Conservation (phyloP, 1,284 basidiomycete species). For the Austroboletus rostrupii region DNA sequence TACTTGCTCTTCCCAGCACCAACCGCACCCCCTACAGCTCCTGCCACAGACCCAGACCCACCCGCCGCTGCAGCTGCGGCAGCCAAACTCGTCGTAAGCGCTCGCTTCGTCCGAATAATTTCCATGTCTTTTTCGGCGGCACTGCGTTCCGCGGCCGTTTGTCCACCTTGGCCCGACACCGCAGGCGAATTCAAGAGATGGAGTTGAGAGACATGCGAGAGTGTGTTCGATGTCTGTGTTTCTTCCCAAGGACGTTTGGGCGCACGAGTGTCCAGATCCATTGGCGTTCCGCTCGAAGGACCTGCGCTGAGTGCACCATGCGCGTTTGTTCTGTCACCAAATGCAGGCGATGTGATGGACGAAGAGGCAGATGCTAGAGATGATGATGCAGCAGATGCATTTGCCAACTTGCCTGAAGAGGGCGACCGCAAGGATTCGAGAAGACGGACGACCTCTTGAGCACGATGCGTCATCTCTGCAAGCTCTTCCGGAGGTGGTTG, state of each 20-base stretch:
- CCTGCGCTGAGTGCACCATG: constrained; percentile 17
- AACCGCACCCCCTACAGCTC: constrained; percentile 24
- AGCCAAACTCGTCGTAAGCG: constrained; percentile 51
- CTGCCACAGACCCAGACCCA: constrained; percentile 20
- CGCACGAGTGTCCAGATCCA: constrained; percentile 39
- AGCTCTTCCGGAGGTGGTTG: constrained; percentile 56
- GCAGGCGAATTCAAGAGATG: constrained; percentile 20
- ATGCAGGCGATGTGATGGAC: constrained; percentile 17
- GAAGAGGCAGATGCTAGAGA: constrained; percentile 10
- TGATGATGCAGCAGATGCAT: constrained; percentile 8
- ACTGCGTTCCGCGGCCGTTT: constrained; percentile 36
- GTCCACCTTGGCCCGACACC: constrained; percentile 13
- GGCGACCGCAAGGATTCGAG: constrained; percentile 56
- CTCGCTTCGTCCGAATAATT: constrained; percentile 71
- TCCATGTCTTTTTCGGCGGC: constrained; percentile 79
- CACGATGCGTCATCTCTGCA: constrained; percentile 62
- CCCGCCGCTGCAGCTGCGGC: constrained; percentile 38
- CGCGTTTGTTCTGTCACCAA: constrained; percentile 20
- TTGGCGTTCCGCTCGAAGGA: constrained; percentile 18
- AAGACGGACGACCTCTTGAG: constrained; percentile 59
- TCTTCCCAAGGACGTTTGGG: constrained; percentile 80
- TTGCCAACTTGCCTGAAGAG: constrained; percentile 16
- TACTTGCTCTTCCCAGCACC: constrained; percentile 63
- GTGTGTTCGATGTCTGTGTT: constrained; percentile 14
- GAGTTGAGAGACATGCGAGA: constrained; percentile 27